Conservation (phyloP, 805 yeast genomes). For the Blastobotrys attinorum region DNA sequence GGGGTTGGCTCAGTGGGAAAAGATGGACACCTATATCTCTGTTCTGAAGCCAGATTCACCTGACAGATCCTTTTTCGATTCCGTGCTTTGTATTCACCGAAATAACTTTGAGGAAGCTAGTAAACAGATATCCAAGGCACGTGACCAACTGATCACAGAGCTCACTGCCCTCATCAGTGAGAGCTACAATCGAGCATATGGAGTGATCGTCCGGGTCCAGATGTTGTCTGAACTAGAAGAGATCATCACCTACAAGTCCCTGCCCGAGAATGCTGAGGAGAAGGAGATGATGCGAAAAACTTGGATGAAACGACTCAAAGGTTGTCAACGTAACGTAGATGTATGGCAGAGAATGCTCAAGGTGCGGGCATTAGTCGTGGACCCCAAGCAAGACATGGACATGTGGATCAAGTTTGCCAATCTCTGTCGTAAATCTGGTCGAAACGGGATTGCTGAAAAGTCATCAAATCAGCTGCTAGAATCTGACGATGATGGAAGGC, state of each 20-base stretch:
- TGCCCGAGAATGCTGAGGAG: slow-evolving; percentile 77
- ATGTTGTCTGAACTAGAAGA: slow-evolving; percentile 97
- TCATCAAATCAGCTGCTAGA: slow-evolving; percentile 74
- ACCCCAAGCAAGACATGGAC: slow-evolving; percentile 94
- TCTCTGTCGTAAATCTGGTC: slow-evolving; percentile 86
- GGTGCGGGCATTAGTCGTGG: slow-evolving; percentile 85
- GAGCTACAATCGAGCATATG: slow-evolving; percentile 92
- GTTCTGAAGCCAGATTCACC: slow-evolving; percentile 92
- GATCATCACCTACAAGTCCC: slow-evolving; percentile 77
- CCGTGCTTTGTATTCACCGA: slow-evolving; percentile 77
- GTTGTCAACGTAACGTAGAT: slow-evolving; percentile 95
- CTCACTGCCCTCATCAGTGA: slow-evolving; percentile 91
- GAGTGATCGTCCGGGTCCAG: slow-evolving; percentile 93
- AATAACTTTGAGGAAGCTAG: slow-evolving; percentile 79
- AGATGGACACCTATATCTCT: slow-evolving; percentile 83
- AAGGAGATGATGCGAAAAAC: slow-evolving; percentile 75
- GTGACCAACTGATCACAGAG: slow-evolving; percentile 87
- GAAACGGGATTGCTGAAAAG: slow-evolving; percentile 87
- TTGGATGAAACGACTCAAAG: slow-evolving; percentile 87
- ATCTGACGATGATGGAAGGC: slow-evolving; percentile 49
- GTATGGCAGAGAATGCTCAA: slow-evolving; percentile 97
- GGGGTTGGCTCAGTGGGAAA: slow-evolving; percentile 96
- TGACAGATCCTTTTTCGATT: slow-evolving; percentile 90
- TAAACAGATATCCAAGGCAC: slow-evolving; percentile 69
- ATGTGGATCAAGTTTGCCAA: slow-evolving; percentile 98